Evolutionary conservation across 1,284 basidiomycete genomes (phyloP).

Genomic region (Sanguinoderma infundibulare): DNA sequence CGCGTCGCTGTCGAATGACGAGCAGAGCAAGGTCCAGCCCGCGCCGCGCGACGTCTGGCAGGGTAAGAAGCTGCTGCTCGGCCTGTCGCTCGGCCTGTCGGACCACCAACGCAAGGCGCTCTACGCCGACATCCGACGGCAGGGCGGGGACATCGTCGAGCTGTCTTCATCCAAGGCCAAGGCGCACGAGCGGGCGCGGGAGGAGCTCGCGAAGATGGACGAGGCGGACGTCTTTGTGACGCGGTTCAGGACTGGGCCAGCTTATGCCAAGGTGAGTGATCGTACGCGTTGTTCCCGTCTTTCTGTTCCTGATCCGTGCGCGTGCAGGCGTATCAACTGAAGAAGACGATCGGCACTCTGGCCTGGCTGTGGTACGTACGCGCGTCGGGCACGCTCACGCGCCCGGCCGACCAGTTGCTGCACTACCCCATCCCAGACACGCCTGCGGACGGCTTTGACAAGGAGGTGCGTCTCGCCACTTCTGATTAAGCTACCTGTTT

Average conservation of each 20-base stretch:
- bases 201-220: conserved; percentile 42
- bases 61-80: conserved; percentile 63
- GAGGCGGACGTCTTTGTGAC: conserved; percentile 74
- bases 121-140: conserved; percentile 56
- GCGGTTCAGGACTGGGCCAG: conserved; percentile 65
- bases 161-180: conserved; percentile 33
- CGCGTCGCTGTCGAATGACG: conserved; percentile 30
- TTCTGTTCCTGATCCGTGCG: background rate
- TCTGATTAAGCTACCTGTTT: background rate
- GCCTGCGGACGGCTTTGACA: conserved; percentile 43
- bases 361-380: conserved; percentile 85
- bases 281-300: background rate
- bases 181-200: conserved; percentile 40
- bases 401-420: conserved; percentile 69
- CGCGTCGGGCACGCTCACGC: conserved; percentile 59
- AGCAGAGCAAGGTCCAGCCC: conserved; percentile 23
- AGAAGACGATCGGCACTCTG: conserved; percentile 77
- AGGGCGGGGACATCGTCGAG: conserved; percentile 58
- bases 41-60: conserved; percentile 44
- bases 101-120: conserved; percentile 55
- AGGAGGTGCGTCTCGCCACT: conserved; percentile 38
- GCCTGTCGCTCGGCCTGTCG: conserved; percentile 55
- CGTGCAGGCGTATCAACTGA: conserved; percentile 56
- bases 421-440: conserved; percentile 58
- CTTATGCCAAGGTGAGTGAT: conserved; percentile 65